These are phyloP conservation scores for Lojkania enalia DNA, from an alignment of 2,329 filamentous ascomycete genomes.

Conservation along the genomic window DNA sequence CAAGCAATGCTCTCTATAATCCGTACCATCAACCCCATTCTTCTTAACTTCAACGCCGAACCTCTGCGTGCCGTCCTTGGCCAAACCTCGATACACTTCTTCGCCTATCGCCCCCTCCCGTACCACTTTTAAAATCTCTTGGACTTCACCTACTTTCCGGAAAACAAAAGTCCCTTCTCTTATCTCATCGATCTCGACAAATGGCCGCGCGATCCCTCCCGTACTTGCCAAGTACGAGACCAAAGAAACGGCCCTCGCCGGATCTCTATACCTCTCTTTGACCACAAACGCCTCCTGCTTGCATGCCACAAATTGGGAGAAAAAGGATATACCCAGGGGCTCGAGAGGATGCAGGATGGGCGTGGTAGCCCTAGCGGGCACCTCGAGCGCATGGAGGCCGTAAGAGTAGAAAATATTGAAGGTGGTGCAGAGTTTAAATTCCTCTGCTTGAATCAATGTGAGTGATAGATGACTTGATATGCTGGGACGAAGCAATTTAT, in stretches of 20 bases:
- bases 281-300: slow-evolving; percentile 17
- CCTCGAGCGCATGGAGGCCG: no score
- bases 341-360: slow-evolving; percentile 19
- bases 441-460: no score
- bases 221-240: no score
- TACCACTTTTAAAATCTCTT: slow-evolving; percentile 12
- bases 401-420: no score
- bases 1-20: slow-evolving; percentile 17
- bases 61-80: slow-evolving; percentile 16
- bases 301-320: slow-evolving; percentile 19
- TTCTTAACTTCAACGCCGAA: slow-evolving; percentile 22
- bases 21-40: slow-evolving; percentile 8
- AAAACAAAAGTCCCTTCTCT: slow-evolving; percentile 14
- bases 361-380: no score
- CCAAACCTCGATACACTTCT: slow-evolving; percentile 22
- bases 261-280: slow-evolving; percentile 11
- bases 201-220: no score
- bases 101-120: slow-evolving; percentile 20
- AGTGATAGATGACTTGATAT: no score
- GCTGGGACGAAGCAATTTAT: no score
- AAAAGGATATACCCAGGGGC: slow-evolving; percentile 19
- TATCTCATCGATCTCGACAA: slow-evolving; percentile 11
- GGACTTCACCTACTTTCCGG: slow-evolving; percentile 14
- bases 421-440: no score
- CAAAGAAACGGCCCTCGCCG: not conserved